A percentile compares a stretch with the other conserved stretches of the same genome.
phyloP scores from a whole-genome alignment of 1,284 basidiomycete species.

The Veloporphyrellus conicus region DNA sequence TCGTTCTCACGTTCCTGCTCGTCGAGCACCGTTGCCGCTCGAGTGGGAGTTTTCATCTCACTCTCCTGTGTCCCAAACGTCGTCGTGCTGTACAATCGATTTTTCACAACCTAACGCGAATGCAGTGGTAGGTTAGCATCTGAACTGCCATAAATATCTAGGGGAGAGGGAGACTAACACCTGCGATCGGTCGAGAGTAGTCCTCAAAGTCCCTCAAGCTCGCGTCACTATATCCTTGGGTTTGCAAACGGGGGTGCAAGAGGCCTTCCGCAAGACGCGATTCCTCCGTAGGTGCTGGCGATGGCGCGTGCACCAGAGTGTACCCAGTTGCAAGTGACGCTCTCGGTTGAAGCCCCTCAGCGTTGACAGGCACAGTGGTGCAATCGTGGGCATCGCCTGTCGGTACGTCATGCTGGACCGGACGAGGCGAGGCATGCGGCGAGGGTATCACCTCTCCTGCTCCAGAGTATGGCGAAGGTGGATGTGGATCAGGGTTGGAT shows the following conservation, averaged over 20 bases:
- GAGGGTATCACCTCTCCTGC: neutral
- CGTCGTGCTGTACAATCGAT: slow-evolving; percentile 38
- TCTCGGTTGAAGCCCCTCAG: neutral
- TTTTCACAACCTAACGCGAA: slow-evolving; percentile 35
- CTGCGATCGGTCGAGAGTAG: slow-evolving; percentile 43
- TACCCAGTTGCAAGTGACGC: slow-evolving; percentile 4
- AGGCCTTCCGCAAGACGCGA: slow-evolving; percentile 36
- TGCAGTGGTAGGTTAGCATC: neutral
- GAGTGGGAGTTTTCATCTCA: slow-evolving; percentile 10
- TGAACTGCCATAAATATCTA: neutral
- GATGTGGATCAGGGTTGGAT: slow-evolving; percentile 28
- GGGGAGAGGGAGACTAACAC: slow-evolving; percentile 28
- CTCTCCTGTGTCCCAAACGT: slow-evolving; percentile 35
- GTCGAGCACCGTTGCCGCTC: slow-evolving; percentile 7
- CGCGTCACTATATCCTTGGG: slow-evolving; percentile 33
- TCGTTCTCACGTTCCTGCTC: slow-evolving; percentile 10
- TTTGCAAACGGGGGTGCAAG: slow-evolving; percentile 35
- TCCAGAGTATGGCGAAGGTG: slow-evolving; percentile 19
- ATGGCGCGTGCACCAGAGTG: slow-evolving; percentile 25
- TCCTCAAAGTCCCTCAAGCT: slow-evolving; percentile 44
- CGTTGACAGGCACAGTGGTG: neutral
- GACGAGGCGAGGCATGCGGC: neutral
- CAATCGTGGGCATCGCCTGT: neutral
- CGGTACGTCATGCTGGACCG: slow-evolving; percentile 2
- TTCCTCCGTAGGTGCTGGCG: slow-evolving; percentile 37